Evolutionary conservation across 2,329 filamentous ascomycete genomes (phyloP).

Genomic region (Aspergillus eucalypticola): DNA sequence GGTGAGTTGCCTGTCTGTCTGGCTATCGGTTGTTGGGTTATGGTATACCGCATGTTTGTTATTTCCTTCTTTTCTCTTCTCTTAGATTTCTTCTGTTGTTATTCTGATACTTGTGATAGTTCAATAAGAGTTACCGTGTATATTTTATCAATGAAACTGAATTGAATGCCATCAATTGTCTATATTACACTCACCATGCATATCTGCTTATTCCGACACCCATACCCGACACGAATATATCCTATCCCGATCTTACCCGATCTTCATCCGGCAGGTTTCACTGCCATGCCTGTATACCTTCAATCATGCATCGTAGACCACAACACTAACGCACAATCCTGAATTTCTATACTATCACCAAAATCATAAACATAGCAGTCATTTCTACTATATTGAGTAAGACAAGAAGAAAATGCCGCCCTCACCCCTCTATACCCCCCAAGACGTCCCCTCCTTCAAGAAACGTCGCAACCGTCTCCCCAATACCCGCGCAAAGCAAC

Average conservation of each 20-base stretch:
- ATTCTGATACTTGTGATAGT: no score
- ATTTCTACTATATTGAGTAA: neutral
- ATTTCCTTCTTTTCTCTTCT: neutral
- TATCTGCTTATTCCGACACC: neutral
- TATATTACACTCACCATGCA: no score
- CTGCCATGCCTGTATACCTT: neutral
- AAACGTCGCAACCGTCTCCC: constrained; percentile 31
- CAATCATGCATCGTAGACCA: neutral
- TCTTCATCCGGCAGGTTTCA: neutral
- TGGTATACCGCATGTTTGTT: neutral
- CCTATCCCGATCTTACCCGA: neutral
- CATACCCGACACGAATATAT: neutral
- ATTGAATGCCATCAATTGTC: no score
- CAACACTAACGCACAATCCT: no score
- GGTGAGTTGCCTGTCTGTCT: constrained; percentile 1
- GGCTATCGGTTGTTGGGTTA: neutral
- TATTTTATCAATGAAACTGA: no score
- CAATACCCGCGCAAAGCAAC: constrained; percentile 35
- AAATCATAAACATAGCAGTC: neutral
- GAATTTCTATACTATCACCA: neutral
- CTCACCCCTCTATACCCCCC: constrained; percentile 27
- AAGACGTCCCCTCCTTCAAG: constrained; percentile 31
- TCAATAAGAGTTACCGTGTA: no score
- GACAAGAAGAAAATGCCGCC: constrained; percentile 11
- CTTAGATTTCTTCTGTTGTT: no score